Evolutionary conservation across 1,284 basidiomycete genomes (phyloP).

Genomic region (Marasmius sp.): DNA sequence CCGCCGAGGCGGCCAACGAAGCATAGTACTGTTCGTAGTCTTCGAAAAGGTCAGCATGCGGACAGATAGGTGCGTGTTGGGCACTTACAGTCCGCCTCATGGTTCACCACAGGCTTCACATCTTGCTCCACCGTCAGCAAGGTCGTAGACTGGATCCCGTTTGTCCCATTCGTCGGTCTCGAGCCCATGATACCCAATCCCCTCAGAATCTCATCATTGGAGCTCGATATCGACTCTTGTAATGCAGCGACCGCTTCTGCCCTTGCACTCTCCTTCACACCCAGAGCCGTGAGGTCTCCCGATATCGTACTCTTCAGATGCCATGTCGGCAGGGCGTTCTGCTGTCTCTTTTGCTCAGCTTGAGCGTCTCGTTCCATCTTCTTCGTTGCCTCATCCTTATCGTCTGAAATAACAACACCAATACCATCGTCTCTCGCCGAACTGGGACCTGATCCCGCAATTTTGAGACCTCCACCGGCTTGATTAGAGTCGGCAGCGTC

Average conservation of each 20-base stretch:
- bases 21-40: slow-evolving; percentile 82
- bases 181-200: slow-evolving; percentile 57
- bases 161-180: slow-evolving; percentile 18
- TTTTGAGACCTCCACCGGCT: slow-evolving; percentile 59
- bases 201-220: slow-evolving; percentile 68
- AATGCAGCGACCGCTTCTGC: slow-evolving; percentile 33
- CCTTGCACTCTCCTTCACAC: slow-evolving; percentile 65
- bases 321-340: slow-evolving; percentile 93
- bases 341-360: slow-evolving; percentile 77
- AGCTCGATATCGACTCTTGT: slow-evolving; percentile 31
- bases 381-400: slow-evolving; percentile 75
- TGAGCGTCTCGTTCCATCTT: slow-evolving; percentile 67
- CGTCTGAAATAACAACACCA: slow-evolving; percentile 78
- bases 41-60: slow-evolving; percentile 24
- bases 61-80: neutral
- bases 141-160: slow-evolving; percentile 22
- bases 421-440: slow-evolving; percentile 70
- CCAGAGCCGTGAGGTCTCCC: slow-evolving; percentile 86
- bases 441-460: slow-evolving; percentile 66
- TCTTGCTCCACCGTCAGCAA: slow-evolving; percentile 41
- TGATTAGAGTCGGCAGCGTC: slow-evolving; percentile 55
- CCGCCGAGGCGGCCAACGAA: slow-evolving; percentile 62
- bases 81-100: slow-evolving; percentile 62
- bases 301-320: slow-evolving; percentile 94
- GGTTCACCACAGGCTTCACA: slow-evolving; percentile 56